Evolutionary conservation across 2,329 filamentous ascomycete genomes (phyloP).

Genomic region (Lachnellula cervina): DNA sequence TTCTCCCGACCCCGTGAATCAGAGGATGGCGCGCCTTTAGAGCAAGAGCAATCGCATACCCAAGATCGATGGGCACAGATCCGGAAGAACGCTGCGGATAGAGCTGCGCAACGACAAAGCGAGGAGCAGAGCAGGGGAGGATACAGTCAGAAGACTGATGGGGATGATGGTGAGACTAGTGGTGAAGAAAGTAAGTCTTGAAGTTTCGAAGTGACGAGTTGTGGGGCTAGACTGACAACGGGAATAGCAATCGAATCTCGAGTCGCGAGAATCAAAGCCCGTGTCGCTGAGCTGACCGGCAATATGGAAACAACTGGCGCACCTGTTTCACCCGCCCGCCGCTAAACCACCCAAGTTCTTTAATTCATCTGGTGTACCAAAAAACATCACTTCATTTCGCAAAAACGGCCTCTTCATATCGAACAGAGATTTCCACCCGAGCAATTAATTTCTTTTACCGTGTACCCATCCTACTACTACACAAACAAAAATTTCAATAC

Average conservation of each 20-base stretch:
- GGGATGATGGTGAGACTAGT: constrained; percentile 83
- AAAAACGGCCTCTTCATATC: not conserved
- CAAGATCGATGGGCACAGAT: constrained; percentile 95
- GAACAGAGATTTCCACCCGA: not conserved
- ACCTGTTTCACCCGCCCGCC: constrained; percentile 10
- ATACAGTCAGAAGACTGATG: constrained; percentile 54
- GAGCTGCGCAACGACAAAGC: constrained; percentile 60
- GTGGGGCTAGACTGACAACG: constrained; percentile 24
- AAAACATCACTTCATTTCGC: not conserved
- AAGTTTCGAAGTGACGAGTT: not conserved
- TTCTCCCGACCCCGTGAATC: constrained; percentile 13
- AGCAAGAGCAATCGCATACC: constrained; percentile 36
- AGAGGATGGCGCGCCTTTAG: constrained; percentile 30
- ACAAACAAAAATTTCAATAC: not conserved
- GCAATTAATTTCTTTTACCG: not conserved
- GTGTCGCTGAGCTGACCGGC: constrained; percentile 88
- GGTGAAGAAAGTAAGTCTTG: constrained; percentile 81
- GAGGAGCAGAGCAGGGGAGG: constrained; percentile 57
- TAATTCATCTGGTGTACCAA: not conserved
- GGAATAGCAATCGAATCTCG: constrained; percentile 85
- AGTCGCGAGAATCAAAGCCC: constrained; percentile 94
- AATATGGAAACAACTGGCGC: constrained; percentile 56
- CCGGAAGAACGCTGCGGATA: constrained; percentile 85
- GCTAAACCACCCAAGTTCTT: constrained; percentile 3
- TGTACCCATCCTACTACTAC: not conserved